A percentile compares a stretch with the other conserved stretches of the same genome.
Conservation (phyloP, 2,329 filamentous ascomycete species). For the Dothideomycetidae sp. region DNA sequence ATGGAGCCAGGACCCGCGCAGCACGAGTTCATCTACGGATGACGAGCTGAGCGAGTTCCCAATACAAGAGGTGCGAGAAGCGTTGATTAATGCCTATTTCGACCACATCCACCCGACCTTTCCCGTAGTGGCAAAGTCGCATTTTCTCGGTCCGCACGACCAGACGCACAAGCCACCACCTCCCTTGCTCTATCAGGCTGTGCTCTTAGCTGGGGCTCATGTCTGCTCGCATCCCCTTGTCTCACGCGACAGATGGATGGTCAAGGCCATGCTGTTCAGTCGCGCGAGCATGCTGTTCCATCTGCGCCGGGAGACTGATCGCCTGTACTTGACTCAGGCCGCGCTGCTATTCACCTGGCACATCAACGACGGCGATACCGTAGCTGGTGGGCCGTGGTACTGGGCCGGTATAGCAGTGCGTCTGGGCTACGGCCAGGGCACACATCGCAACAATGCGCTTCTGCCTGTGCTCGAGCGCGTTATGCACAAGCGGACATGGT, state of each 20-base stretch:
- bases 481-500: constrained; percentile 5
- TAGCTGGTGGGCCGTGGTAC: constrained; percentile 5
- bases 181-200: constrained; percentile 3
- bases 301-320: constrained; percentile 4
- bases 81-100: constrained; percentile 5
- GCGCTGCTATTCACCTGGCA: constrained; percentile 6
- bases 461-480: constrained; percentile 4
- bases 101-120: constrained; percentile 4
- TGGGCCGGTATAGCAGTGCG: constrained; percentile 6
- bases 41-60: constrained; percentile 1
- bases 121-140: constrained; percentile 1
- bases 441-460: neutral
- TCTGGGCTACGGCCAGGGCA: constrained; percentile 4
- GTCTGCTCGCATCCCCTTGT: constrained; percentile 5
- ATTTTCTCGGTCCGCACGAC: neutral
- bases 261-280: constrained; percentile 4
- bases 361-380: constrained; percentile 6
- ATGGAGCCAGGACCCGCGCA: neutral
- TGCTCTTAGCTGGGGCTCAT: constrained; percentile 4
- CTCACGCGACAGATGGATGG: neutral
- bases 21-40: neutral
- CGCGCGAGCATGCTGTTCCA: constrained; percentile 7
- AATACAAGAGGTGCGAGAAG: constrained; percentile 2
- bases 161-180: neutral
- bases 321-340: constrained; percentile 2